Conservation (phyloP, 2,329 filamentous ascomycete genomes). For the Didymella sp. region DNA sequence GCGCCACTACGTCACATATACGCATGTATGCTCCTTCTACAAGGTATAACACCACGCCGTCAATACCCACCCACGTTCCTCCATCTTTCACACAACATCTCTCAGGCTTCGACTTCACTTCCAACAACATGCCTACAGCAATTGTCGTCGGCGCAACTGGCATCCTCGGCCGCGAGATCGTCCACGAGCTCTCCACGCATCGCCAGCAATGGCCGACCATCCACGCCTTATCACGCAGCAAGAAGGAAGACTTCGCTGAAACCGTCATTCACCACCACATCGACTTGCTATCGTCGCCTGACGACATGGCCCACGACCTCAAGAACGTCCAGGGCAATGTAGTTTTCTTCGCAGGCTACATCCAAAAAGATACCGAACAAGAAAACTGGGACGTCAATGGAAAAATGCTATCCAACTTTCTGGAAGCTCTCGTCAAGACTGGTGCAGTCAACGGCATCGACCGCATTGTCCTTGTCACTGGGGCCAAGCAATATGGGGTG, state of each 20-base stretch:
- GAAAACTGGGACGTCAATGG: background rate
- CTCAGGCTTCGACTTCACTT: background rate
- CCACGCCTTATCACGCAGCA: background rate
- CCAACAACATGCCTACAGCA: background rate
- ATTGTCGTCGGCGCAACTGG: background rate
- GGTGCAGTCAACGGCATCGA: background rate
- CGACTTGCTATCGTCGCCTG: background rate
- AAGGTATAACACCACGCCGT: background rate
- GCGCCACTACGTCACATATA: background rate
- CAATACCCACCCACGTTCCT: background rate
- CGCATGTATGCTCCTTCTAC: background rate
- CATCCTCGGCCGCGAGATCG: background rate
- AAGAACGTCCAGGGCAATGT: background rate
- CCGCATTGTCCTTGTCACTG: conserved; percentile 45
- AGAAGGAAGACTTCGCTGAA: background rate
- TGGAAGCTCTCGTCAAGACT: background rate
- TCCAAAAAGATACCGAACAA: background rate
- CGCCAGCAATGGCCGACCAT: background rate
- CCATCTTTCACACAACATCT: background rate
- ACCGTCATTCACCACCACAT: background rate
- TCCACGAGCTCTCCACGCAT: background rate
- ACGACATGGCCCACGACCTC: background rate
- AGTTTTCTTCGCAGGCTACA: background rate
- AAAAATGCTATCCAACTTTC: background rate
- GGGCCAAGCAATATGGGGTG: conserved; percentile 56